Conservation (phyloP, 441 rosid species). For the Erodium moschatum region DNA sequence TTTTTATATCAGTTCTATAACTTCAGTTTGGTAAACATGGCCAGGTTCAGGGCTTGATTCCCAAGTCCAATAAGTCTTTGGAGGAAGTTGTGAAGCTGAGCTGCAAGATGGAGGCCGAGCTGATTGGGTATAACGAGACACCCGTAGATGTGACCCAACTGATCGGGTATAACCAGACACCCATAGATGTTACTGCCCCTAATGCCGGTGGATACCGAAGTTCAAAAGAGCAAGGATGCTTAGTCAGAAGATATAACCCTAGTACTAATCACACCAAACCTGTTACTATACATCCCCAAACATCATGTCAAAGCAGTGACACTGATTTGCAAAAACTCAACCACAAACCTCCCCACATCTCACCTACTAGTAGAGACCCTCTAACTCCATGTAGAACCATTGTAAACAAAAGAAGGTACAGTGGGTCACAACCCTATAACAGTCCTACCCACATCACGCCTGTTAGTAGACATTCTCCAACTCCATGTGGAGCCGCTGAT, state of each 20-base stretch:
- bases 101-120: conserved; percentile 46
- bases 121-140: conserved; percentile 79
- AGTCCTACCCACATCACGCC: neutral
- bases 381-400: conserved; percentile 11
- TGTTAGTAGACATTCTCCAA: conserved; percentile 9
- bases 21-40: neutral
- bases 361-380: conserved; percentile 21
- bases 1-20: neutral
- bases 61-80: conserved; percentile 38
- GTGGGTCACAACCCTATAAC: conserved; percentile 1
- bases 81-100: conserved; percentile 51
- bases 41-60: conserved; percentile 54
- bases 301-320: too few species aligned
- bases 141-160: too few species aligned
- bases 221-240: conserved; percentile 28
- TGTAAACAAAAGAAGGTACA: conserved; percentile 24
- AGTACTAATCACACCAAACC: conserved; percentile 20
- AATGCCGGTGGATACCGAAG: conserved; percentile 25
- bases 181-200: conserved; percentile 36
- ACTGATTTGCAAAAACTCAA: conserved; percentile 15
- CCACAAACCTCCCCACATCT: conserved; percentile 17
- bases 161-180: conserved; percentile 8
- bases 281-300: conserved; percentile 14
- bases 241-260: conserved; percentile 16
- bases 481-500: conserved; percentile 18